Evolutionary conservation across 805 yeast species (phyloP).

Genomic region (Candida ulmi): DNA sequence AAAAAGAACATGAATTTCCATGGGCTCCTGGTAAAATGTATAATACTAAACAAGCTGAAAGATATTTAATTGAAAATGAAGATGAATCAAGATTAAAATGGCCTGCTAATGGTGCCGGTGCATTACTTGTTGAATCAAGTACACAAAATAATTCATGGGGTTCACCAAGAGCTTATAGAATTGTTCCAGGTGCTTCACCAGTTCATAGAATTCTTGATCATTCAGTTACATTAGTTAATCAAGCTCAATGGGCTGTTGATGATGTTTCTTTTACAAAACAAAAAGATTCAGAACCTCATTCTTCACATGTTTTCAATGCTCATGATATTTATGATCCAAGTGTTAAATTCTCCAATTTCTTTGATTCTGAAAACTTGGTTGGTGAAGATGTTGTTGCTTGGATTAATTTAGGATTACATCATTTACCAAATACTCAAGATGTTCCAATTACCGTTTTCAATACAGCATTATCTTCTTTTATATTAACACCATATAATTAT

Average conservation of each 20-base stretch:
- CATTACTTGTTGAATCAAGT: slow-evolving; percentile 22
- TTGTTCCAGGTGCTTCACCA: slow-evolving; percentile 16
- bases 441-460: slow-evolving; percentile 24
- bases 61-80: slow-evolving; percentile 16
- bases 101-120: slow-evolving; percentile 21
- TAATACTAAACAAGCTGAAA: slow-evolving; percentile 14
- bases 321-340: slow-evolving; percentile 20
- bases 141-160: slow-evolving; percentile 21
- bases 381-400: slow-evolving; percentile 26
- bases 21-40: slow-evolving; percentile 21
- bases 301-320: slow-evolving; percentile 19
- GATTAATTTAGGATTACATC: slow-evolving; percentile 25
- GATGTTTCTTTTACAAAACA: slow-evolving; percentile 20
- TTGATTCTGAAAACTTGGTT: slow-evolving; percentile 22
- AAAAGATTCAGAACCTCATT: slow-evolving; percentile 22
- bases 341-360: slow-evolving; percentile 17
- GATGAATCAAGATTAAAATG: slow-evolving; percentile 10
- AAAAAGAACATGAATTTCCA: slow-evolving; percentile 18
- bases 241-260: slow-evolving; percentile 21
- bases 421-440: slow-evolving; percentile 26
- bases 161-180: slow-evolving; percentile 25
- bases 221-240: slow-evolving; percentile 12
- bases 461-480: slow-evolving; percentile 20
- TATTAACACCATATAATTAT: slow-evolving; percentile 25
- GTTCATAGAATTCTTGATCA: slow-evolving; percentile 18